Conservation (phyloP, 2,329 filamentous ascomycete genomes). For the Reticulascus tulasneorum region DNA sequence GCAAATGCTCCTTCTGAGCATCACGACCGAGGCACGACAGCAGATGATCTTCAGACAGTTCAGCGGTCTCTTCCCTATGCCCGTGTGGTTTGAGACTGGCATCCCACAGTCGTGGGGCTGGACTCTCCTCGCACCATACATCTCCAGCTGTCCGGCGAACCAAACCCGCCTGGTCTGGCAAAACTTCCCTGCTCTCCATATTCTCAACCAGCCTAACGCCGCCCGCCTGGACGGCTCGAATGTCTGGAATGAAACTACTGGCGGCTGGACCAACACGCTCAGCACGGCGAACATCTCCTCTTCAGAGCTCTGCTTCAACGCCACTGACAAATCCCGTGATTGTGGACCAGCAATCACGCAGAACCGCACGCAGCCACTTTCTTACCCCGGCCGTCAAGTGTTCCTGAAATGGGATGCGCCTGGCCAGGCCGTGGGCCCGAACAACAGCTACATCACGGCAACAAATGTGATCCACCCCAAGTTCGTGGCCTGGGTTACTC, state of each 20-base stretch:
- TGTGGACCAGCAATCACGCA: constrained; percentile 63
- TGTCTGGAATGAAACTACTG: constrained; percentile 60
- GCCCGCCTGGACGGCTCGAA: constrained; percentile 61
- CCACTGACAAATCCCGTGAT: constrained; percentile 47
- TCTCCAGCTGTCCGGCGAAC: constrained; percentile 68
- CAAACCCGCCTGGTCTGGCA: constrained; percentile 77
- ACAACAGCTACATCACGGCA: constrained; percentile 74
- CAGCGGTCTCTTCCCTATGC: constrained; percentile 74
- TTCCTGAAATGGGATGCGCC: constrained; percentile 70
- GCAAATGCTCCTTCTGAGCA: constrained; percentile 69
- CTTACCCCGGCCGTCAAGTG: constrained; percentile 69
- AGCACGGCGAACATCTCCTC: constrained; percentile 39
- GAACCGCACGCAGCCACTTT: constrained; percentile 68
- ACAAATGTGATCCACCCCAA: constrained; percentile 54
- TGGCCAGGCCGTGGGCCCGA: constrained; percentile 67
- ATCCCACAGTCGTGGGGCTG: constrained; percentile 83
- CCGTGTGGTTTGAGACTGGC: constrained; percentile 75
- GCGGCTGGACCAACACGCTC: constrained; percentile 53
- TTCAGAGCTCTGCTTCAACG: constrained; percentile 53
- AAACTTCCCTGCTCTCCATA: constrained; percentile 70
- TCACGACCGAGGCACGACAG: constrained; percentile 75
- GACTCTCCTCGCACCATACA: constrained; percentile 78
- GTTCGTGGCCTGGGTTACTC: constrained; percentile 73
- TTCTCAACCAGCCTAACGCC: constrained; percentile 75
- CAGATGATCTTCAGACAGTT: constrained; percentile 85